Base-by-base conservation (phyloP, 2,329 filamentous ascomycete genomes). In the Tolypocladium inflatum region DNA sequence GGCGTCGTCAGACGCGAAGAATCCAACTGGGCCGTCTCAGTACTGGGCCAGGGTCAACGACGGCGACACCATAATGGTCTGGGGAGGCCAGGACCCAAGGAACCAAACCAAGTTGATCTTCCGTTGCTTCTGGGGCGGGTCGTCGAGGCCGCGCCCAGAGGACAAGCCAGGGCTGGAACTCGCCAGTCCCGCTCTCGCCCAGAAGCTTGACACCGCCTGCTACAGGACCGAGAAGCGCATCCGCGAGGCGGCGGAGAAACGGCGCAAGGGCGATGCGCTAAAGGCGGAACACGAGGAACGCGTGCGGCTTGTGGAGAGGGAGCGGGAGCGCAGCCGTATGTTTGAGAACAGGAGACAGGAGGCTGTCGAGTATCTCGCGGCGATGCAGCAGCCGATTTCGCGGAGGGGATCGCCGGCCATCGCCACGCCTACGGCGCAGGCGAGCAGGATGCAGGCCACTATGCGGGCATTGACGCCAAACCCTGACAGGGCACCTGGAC, bases 1-100 rank as follows among this genome's bases (percentile, higher is more conserved):
- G 30, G 75, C 71, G 2, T 82, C 84, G 2, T 75, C 82, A 43
- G 78, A 85, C 42, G 68, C 77, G 10, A 80, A 80, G 60, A 78
- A 82, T 58, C 78, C 80, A 3, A 73, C 76, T 33, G 77, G 79
- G 0, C 74, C 84, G 1, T 90, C 82, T 53, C 72, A 69, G 37
- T 73, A 80, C 67, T 88, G 85, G 85, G 85, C 88, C 33, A 83
- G 85, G 57, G 71, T 97, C 17, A 83, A 91, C 68, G 84, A 88
- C 39, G 90, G 89, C 1, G 93, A 97, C 68, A 78, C 84, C 30
- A 81, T 97, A 54, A 83, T 85, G 2, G 82, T 96, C 8, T 95
- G 86, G 79, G 77, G 83, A 50, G 72, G 76, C 15, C 70, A 73
- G 6, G 72, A 76, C 50, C 65, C 66, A 52, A 69, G 67, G 41